A percentile compares a stretch with the other conserved stretches of the same genome.
Evolutionary conservation across 2,329 filamentous ascomycete species (phyloP).

Genomic region (Chaetoscypha palmicola): DNA sequence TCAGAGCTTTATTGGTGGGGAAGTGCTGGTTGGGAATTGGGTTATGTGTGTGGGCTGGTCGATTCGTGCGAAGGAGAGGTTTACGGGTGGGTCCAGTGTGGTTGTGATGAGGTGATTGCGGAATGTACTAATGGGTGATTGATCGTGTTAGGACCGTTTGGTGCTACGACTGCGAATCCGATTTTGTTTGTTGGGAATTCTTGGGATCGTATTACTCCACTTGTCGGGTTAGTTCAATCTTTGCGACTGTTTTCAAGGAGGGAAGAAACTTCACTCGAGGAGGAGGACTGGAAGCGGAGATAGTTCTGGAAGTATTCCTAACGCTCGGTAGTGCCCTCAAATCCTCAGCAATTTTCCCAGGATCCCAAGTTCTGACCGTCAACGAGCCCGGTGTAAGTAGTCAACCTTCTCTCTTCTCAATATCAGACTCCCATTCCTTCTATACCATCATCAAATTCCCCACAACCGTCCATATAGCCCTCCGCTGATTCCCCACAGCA

Average conservation of each 20-base stretch:
- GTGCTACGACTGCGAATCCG: slow-evolving; percentile 27
- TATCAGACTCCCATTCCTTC: no score
- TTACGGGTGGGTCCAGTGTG: background rate
- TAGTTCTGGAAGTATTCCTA: background rate
- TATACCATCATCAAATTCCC: no score
- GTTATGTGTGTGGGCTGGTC: background rate
- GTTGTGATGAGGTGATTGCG: background rate
- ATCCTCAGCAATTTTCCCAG: background rate
- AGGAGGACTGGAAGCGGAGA: background rate
- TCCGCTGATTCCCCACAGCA: no score
- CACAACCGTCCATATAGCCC: no score
- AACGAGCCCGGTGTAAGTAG: background rate
- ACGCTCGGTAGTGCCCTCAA: background rate
- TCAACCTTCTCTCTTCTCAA: background rate
- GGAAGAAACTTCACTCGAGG: no score
- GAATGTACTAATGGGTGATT: background rate
- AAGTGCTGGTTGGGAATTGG: background rate
- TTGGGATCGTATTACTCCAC: slow-evolving; percentile 29
- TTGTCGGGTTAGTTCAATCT: slow-evolving; percentile 8
- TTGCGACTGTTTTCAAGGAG: no score
- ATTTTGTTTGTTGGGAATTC: slow-evolving; percentile 29
- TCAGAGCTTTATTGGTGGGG: background rate
- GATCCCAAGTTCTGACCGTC: background rate
- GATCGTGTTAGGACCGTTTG: slow-evolving; percentile 16
- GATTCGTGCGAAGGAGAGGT: background rate